These are phyloP conservation scores for Amanita fuliginea DNA, from an alignment of 768 basidiomycete genomes.

Conservation along the genomic window DNA sequence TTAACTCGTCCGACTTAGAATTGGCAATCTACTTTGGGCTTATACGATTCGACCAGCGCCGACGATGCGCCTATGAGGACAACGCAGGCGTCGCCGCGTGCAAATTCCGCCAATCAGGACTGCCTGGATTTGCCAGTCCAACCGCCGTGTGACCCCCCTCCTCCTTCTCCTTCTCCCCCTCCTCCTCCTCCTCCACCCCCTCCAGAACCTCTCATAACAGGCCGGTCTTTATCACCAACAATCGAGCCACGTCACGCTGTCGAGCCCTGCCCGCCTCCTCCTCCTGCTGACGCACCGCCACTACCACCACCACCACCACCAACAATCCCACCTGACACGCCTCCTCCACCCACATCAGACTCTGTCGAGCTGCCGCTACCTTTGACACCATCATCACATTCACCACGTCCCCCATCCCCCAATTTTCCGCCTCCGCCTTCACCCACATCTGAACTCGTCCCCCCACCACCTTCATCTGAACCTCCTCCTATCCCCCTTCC, in stretches of 20 bases:
- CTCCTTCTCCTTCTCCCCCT: slow-evolving; percentile 16
- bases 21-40: slow-evolving; percentile 18
- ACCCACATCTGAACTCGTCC: slow-evolving; percentile 25
- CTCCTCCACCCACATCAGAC: slow-evolving; percentile 17
- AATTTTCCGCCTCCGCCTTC: slow-evolving; percentile 20
- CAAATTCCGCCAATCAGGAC: slow-evolving; percentile 12
- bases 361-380: slow-evolving; percentile 16
- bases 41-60: slow-evolving; percentile 6
- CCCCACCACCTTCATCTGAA: slow-evolving; percentile 15
- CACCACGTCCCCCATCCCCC: slow-evolving; percentile 15
- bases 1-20: slow-evolving; percentile 10
- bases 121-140: slow-evolving; percentile 8
- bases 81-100: slow-evolving; percentile 12
- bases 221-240: slow-evolving; percentile 15
- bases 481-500: slow-evolving; percentile 11
- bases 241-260: slow-evolving; percentile 16
- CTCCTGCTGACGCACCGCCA: slow-evolving; percentile 16
- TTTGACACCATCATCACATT: slow-evolving; percentile 24
- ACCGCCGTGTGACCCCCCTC: slow-evolving; percentile 12
- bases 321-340: slow-evolving; percentile 11
- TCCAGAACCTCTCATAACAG: slow-evolving; percentile 22
- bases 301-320: slow-evolving; percentile 6
- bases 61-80: slow-evolving; percentile 12
- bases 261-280: slow-evolving; percentile 15
- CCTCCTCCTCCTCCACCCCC: slow-evolving; percentile 17